Evolutionary conservation across 257 asterid species (phyloP).

Genomic region (Solanum chilense): DNA sequence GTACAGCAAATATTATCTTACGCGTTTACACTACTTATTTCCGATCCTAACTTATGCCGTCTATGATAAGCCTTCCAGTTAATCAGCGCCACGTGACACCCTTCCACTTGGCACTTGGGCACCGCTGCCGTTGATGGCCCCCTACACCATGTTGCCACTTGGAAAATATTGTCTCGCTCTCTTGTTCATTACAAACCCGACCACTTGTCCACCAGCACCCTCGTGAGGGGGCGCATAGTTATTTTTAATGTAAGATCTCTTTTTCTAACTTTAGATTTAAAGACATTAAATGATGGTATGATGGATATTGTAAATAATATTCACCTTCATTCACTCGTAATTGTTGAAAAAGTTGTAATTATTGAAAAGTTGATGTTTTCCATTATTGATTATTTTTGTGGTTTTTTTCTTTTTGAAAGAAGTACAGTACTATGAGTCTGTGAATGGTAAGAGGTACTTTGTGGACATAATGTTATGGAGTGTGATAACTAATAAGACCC

Average conservation of each 20-base stretch:
- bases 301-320: background rate
- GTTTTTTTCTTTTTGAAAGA: background rate
- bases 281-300: background rate
- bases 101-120: slow-evolving; percentile 65
- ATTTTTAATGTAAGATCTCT: slow-evolving; percentile 36
- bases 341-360: background rate
- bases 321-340: background rate
- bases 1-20: too few relatives aligned
- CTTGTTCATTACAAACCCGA: slow-evolving; percentile 8
- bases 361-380: slow-evolving; percentile 34
- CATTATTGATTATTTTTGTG: background rate
- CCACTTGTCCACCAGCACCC: background rate
- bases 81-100: slow-evolving; percentile 34
- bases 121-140: background rate
- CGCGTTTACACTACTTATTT: too few relatives aligned
- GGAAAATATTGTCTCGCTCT: slow-evolving; percentile 11
- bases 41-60: slow-evolving; percentile 27
- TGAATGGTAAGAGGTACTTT: background rate
- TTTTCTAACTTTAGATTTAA: slow-evolving; percentile 25
- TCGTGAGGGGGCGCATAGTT: background rate
- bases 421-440: background rate
- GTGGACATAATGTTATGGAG: background rate
- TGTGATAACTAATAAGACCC: background rate
- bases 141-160: background rate
- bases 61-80: slow-evolving; percentile 51